Percentiles rank a stretch among this genome's conserved stretches.
Conservation (phyloP, 2,329 filamentous ascomycete genomes). For the Botrytis porri region DNA sequence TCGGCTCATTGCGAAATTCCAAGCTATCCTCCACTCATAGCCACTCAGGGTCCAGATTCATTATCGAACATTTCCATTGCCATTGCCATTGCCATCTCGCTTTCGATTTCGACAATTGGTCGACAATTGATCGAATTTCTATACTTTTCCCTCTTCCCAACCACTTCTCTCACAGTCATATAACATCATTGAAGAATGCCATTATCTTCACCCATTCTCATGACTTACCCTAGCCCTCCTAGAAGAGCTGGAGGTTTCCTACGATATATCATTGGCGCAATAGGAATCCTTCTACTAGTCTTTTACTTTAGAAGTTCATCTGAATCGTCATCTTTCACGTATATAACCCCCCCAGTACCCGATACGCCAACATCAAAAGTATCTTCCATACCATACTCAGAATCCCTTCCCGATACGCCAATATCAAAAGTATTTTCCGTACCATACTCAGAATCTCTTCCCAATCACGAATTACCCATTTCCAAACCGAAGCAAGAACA, state of each 20-base stretch:
- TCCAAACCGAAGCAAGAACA: conserved; percentile 34
- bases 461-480: not conserved
- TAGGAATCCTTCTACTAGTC: conserved; percentile 22
- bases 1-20: not conserved
- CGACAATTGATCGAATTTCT: not conserved
- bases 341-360: not conserved
- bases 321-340: not conserved
- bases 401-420: not conserved
- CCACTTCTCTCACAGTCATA: not conserved
- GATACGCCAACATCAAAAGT: not conserved
- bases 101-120: not conserved
- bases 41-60: not conserved
- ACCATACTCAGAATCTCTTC: not conserved
- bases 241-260: conserved; percentile 31
- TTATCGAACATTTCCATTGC: not conserved
- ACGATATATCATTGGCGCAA: conserved; percentile 28
- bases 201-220: conserved; percentile 32
- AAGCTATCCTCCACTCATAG: not conserved
- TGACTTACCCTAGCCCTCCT: conserved; percentile 35
- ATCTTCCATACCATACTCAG: not conserved
- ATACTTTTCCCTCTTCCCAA: not conserved
- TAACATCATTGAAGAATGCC: conserved; percentile 26
- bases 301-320: conserved; percentile 23
- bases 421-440: not conserved
- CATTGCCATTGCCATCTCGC: not conserved